phyloP scores from a whole-genome alignment of 164 flowering plant species.

The Macadamia tetraphylla region DNA sequence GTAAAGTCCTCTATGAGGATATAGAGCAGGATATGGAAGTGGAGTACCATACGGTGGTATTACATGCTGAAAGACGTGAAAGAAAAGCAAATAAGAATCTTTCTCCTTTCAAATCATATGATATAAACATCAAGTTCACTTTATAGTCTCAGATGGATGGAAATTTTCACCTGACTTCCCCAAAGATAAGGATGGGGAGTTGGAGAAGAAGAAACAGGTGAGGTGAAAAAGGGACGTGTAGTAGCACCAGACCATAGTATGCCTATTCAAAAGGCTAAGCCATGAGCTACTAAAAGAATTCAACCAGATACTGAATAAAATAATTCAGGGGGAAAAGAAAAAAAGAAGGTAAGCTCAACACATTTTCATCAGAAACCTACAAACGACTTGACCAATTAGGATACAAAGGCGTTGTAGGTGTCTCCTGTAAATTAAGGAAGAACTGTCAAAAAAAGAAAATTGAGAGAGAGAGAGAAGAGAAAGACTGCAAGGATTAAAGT shows the following conservation, averaged over 20 bases:
- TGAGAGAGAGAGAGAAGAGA: neutral
- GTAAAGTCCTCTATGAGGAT: constrained; percentile 79
- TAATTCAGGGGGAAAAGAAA: neutral
- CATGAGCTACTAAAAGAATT: constrained; percentile 14
- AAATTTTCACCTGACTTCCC: constrained; percentile 68
- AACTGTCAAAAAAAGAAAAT: neutral
- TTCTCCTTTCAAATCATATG: neutral
- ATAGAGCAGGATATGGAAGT: constrained; percentile 79
- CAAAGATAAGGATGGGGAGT: constrained; percentile 79
- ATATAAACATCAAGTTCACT: neutral
- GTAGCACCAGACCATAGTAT: constrained; percentile 72
- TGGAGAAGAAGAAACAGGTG: constrained; percentile 69
- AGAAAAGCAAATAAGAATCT: constrained; percentile 12
- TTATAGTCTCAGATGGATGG: neutral
- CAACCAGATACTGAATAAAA: neutral
- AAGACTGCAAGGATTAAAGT: too few species aligned
- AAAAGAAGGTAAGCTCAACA: neutral
- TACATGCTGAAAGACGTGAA: constrained; percentile 50
- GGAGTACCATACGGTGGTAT: constrained; percentile 64
- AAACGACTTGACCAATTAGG: constrained; percentile 78
- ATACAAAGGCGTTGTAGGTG: constrained; percentile 21
- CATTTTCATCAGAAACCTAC: constrained; percentile 51
- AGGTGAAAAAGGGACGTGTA: constrained; percentile 58
- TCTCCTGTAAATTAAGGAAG: constrained; percentile 15
- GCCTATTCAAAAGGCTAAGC: constrained; percentile 46